Conservation (phyloP, 2,329 filamentous ascomycete species). For the Phaeomoniella chlamydospora region DNA sequence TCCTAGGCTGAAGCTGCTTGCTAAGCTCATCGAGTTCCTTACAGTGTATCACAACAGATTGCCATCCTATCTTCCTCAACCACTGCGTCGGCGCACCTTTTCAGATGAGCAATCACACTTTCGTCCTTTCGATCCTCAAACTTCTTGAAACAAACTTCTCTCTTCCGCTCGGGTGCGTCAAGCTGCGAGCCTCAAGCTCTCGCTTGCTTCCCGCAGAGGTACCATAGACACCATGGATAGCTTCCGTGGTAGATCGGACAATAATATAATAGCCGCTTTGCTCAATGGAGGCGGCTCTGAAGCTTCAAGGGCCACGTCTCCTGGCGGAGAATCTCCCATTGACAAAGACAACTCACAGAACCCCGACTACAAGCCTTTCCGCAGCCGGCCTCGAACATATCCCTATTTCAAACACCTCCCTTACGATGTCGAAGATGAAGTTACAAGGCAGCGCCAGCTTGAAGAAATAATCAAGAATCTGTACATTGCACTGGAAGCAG, state of each 20-base stretch:
- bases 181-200: not conserved
- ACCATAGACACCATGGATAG: not conserved
- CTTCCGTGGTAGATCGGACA: not conserved
- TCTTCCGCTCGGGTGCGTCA: too few species aligned
- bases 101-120: too few species aligned
- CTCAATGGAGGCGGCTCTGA: constrained; percentile 39
- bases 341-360: constrained; percentile 33
- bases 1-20: not conserved
- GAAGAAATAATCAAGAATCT: constrained; percentile 84
- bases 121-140: too few species aligned
- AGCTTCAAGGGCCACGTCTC: constrained; percentile 75
- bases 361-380: constrained; percentile 46
- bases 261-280: constrained; percentile 4
- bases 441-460: constrained; percentile 62
- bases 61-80: too few species aligned
- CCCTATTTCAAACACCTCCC: constrained; percentile 85
- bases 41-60: too few species aligned
- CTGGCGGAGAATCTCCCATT: constrained; percentile 40
- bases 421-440: constrained; percentile 71
- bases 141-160: too few species aligned
- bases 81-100: too few species aligned
- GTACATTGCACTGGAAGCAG: constrained; percentile 78
- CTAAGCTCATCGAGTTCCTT: not conserved
- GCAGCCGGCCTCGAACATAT: constrained; percentile 69
- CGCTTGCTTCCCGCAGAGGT: not conserved